These are phyloP conservation scores for Gillenia trifoliata DNA, from an alignment of 306 rosid genomes.

Conservation along the genomic window DNA sequence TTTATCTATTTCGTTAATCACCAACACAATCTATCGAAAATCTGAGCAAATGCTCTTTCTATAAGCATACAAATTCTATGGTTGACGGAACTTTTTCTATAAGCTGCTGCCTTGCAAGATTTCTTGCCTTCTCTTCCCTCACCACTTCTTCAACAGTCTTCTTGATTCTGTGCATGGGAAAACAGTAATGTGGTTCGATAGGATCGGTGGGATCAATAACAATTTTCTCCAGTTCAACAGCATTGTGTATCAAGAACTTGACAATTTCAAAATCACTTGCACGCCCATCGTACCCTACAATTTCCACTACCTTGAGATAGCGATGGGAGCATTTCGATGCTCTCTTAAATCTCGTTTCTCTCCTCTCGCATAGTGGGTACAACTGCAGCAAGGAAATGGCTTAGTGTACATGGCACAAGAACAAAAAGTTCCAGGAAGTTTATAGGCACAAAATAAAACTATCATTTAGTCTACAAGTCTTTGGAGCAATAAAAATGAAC, in stretches of 20 bases:
- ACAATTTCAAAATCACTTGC: neutral
- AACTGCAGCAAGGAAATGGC: slow-evolving; percentile 3
- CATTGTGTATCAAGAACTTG: neutral
- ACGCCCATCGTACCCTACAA: neutral
- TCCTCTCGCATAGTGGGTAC: neutral
- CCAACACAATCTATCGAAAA: neutral
- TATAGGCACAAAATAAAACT: neutral
- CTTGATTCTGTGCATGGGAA: slow-evolving; percentile 2
- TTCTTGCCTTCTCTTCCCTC: neutral
- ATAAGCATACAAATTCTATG: neutral
- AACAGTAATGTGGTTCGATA: slow-evolving; percentile 11
- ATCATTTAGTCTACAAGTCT: neutral
- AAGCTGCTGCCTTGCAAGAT: neutral
- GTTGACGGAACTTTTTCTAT: neutral
- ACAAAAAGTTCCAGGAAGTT: neutral
- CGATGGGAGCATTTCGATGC: slow-evolving; percentile 4
- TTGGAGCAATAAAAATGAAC: neutral
- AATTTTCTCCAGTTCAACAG: slow-evolving; percentile 4
- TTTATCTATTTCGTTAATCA: neutral
- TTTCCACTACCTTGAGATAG: slow-evolving; percentile 5
- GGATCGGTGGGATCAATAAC: slow-evolving; percentile 10
- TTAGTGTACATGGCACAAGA: neutral
- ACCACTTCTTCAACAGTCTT: neutral
- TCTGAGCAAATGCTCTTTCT: neutral
- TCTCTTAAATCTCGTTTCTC: neutral